Evolutionary conservation across 202 grass and related monocot genomes (phyloP), one percentile per base, ranked within the genome.

Genomic region (Eragrostis tef): DNA sequence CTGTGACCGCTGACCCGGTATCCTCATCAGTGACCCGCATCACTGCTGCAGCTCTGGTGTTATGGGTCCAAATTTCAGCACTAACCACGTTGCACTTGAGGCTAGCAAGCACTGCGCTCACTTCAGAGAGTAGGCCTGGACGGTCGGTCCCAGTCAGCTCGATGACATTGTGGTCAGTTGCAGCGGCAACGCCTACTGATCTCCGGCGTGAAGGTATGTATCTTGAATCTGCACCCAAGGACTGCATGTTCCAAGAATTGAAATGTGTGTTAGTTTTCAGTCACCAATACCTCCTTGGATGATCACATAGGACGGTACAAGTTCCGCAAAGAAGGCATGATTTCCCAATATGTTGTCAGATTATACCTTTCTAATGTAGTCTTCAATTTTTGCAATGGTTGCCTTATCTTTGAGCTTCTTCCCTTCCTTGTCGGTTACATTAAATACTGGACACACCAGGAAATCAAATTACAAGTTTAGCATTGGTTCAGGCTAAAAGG

Each of bases 11-110:
- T 36, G 81, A 59, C 13, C 70, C 69, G 0, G 90, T 87, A 60
- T 82, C 80, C 78, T 96, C 69, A 21, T 96, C 90, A 0, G 77
- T 96, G 7, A 96, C 90, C 25, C 66, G 80, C 83, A 96, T 96
- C 65, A 96, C 86, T 0, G 93, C 93, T 3, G 93, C 93, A 12
- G 90, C 93, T 77, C 88, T 86, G 27, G 81, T 79, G 49, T 97
- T 97, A 74, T 97, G 93, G 39, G 93, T 97, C 93, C 93, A 97
- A 24, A 97, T 90, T 78, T 97, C 90, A 6, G 93, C 93, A 46
- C 80, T 97, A 34, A 97, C 93, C 72, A 97, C 90, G 16, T 97
- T 97, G 83, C 90, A 97, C 25, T 81, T 89, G 52, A 97, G 90
- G 86, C 78, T 86, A 14, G 84, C 46, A 31, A 97, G 89, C 41